These are phyloP conservation scores for Theobroma grandiflorum DNA, from an alignment of 441 rosid species.

Conservation along the genomic window DNA sequence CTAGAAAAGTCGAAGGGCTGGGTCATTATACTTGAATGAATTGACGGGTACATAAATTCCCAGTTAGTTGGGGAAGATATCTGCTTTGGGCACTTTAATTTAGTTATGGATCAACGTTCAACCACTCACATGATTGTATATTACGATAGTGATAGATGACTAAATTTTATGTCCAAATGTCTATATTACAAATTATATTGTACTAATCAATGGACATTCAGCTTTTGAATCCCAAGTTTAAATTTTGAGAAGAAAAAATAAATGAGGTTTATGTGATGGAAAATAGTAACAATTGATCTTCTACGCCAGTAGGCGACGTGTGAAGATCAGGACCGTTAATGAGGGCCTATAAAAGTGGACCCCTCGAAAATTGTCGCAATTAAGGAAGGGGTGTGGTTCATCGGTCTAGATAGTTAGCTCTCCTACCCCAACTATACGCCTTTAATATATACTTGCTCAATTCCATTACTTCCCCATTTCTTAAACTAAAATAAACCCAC, in stretches of 20 bases:
- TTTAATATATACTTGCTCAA: constrained; percentile 22
- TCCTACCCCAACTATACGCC: constrained; percentile 50
- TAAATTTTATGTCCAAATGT: not conserved
- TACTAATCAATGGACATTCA: too few relatives aligned
- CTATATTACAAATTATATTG: too few relatives aligned
- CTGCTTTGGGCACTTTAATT: not conserved
- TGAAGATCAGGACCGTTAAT: not conserved
- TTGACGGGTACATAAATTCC: not conserved
- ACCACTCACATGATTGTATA: not conserved
- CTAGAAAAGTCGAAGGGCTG: not conserved
- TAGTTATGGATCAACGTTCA: not conserved
- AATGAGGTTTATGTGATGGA: not conserved
- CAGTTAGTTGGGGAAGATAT: not conserved
- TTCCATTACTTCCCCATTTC: not conserved
- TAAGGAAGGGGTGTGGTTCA: constrained; percentile 24
- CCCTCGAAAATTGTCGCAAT: not conserved
- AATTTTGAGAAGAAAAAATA: not conserved
- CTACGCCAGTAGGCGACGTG: not conserved
- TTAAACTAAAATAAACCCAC: not conserved
- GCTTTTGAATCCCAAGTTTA: too few relatives aligned
- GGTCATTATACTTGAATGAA: not conserved
- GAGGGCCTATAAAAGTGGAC: not conserved
- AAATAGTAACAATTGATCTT: not conserved
- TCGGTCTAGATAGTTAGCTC: constrained; percentile 34
- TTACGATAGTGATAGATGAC: not conserved